Base-by-base conservation (phyloP, 495 filamentous ascomycete genomes). In the Penicillium cosmopolitanum region DNA sequence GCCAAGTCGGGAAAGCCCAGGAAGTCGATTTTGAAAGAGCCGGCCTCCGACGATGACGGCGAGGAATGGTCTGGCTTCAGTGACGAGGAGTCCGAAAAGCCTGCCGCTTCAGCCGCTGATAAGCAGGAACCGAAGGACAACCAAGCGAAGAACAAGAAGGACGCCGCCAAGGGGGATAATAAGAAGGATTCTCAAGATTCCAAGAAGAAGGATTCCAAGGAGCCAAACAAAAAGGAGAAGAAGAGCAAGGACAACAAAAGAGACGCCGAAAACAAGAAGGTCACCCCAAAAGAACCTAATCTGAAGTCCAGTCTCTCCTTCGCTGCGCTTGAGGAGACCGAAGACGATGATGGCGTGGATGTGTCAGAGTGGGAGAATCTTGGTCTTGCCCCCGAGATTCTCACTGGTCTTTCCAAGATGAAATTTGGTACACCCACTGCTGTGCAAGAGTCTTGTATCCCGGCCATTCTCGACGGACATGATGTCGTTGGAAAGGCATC, bases 401-500 rank as follows among this genome's bases (percentile, higher is more conserved):
- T 95, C 4, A 82, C 85, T 1, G 83, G 90, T n/a, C 73, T 98
- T 8, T 87, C 91, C 1, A 89, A 87, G 60, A 68, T 96, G 57
- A 87, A 84, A 31, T 97, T 97, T 66, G 61, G 77, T 28, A 83
- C 82, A n/a, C 95, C 95, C 7, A 96, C 92, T 0, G 67, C 85
- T 0, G 94, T 98, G 57, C 92, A 97, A 71, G 72, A 76, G 21
- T 75, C 85, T 21, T 82, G 91, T 15, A 93, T 98, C 70, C 91
- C 93, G 1, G 81, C 89, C 46, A 91, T 96, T 43, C 65, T 97
- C 7, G 84, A 90, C 13, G 92, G 91, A 5, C 86, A 94, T 52
- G 95, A 98, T 68, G 89, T 96, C 38, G 87, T 98, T 61, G 95
- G 95, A 50, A 92, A 98, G 50, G 95, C 95, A 54, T 94, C 96